phyloP scores from a whole-genome alignment of 1,284 basidiomycete species.

The Xerocomus alliaceus region DNA sequence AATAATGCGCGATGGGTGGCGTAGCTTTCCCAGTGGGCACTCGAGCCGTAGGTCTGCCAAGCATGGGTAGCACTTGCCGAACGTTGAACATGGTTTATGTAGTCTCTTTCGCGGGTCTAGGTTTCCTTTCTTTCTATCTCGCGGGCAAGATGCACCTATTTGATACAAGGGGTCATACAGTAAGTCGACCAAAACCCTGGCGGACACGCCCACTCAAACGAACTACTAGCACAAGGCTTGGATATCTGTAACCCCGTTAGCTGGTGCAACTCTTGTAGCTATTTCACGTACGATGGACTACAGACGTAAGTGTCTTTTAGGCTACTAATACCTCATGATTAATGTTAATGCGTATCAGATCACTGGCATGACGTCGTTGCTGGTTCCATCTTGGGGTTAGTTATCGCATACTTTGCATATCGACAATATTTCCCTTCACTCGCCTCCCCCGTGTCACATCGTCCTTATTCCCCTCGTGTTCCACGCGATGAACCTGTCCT shows the following conservation, averaged over 20 bases:
- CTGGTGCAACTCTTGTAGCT: constrained; percentile 85
- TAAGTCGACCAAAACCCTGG: constrained; percentile 44
- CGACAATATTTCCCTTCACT: constrained; percentile 81
- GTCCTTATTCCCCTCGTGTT: constrained; percentile 78
- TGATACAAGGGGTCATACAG: constrained; percentile 80
- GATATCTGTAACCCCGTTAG: constrained; percentile 79
- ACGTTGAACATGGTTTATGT: constrained; percentile 14
- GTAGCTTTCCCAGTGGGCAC: constrained; percentile 94
- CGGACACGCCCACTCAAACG: constrained; percentile 3
- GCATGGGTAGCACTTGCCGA: not conserved
- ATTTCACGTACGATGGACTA: constrained; percentile 93
- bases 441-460: constrained; percentile 64
- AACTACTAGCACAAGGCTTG: constrained; percentile 73
- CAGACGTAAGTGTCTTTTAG: constrained; percentile 62
- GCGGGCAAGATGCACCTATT: constrained; percentile 93
- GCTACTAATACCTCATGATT: not conserved
- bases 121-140: constrained; percentile 88
- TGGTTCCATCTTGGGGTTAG: constrained; percentile 78
- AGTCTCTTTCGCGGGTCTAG: constrained; percentile 93
- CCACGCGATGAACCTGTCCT: constrained; percentile 51
- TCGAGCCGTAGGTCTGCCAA: constrained; percentile 67
- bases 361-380: constrained; percentile 90
- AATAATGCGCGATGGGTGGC: constrained; percentile 84
- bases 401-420: constrained; percentile 80
- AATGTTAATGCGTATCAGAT: constrained; percentile 51